These are phyloP conservation scores for Lumnitzera racemosa DNA, from an alignment of 345 rosid genomes.

Conservation along the genomic window DNA sequence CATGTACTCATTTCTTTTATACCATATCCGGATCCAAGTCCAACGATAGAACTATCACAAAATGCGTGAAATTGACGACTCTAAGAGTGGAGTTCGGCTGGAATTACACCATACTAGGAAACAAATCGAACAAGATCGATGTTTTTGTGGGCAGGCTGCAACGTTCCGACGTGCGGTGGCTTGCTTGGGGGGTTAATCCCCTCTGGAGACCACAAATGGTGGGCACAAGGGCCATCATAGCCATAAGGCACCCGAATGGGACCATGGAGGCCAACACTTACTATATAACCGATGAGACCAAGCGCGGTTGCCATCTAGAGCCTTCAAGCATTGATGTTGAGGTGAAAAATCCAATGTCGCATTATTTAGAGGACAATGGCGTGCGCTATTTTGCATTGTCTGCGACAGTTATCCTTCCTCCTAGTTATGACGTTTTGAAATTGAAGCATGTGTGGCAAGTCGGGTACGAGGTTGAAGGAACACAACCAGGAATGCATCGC, in stretches of 20 bases:
- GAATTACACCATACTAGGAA: slow-evolving; percentile 23
- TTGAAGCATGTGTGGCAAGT: slow-evolving; percentile 52
- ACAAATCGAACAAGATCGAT: slow-evolving; percentile 21
- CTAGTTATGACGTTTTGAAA: slow-evolving; percentile 17
- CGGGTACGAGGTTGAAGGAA: slow-evolving; percentile 19
- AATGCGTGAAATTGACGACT: slow-evolving; percentile 2
- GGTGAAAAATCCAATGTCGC: neutral
- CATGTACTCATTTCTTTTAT: too few species aligned
- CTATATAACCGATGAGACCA: slow-evolving; percentile 24
- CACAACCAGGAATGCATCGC: slow-evolving; percentile 25
- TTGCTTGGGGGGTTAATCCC: slow-evolving; percentile 64
- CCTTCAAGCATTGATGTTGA: slow-evolving; percentile 19
- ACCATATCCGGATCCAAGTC: too few species aligned
- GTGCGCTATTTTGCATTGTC: slow-evolving; percentile 3
- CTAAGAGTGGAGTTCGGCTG: slow-evolving; percentile 16
- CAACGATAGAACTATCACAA: neutral
- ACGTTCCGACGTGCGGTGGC: slow-evolving; percentile 23
- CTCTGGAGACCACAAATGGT: slow-evolving; percentile 25
- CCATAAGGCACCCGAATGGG: slow-evolving; percentile 14
- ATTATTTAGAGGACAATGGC: neutral
- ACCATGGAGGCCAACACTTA: slow-evolving; percentile 14
- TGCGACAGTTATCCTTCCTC: slow-evolving; percentile 26
- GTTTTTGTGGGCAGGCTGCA: slow-evolving; percentile 22
- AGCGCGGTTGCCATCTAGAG: slow-evolving; percentile 25
- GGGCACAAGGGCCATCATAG: slow-evolving; percentile 50